phyloP scores from a whole-genome alignment of 139 green algal species.

The Limnomonas spitsbergensis region DNA sequence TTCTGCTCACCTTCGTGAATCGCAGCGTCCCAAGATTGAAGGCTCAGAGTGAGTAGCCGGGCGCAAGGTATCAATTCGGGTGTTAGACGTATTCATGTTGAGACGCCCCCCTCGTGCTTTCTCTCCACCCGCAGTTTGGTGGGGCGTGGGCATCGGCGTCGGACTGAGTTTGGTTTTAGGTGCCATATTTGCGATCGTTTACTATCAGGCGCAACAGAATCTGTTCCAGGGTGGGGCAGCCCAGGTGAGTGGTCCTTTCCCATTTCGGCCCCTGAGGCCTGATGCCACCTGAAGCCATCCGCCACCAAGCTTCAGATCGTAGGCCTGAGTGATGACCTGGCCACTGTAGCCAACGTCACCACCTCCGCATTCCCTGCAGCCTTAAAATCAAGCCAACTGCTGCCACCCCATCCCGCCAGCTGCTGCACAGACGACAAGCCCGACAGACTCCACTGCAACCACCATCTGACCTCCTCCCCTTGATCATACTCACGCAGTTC shows the following conservation, averaged over 20 bases:
- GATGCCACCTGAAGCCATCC: no score
- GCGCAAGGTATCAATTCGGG: neutral
- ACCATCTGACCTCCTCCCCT: neutral
- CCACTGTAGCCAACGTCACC: no score
- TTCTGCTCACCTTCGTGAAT: constrained; percentile 50
- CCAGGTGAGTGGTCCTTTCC: no score
- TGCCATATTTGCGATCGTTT: constrained; percentile 44
- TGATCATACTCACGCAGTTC: neutral
- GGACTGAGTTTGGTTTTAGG: constrained; percentile 39
- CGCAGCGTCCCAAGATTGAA: constrained; percentile 32
- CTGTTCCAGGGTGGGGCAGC: constrained; percentile 33
- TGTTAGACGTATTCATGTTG: neutral
- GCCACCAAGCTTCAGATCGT: neutral
- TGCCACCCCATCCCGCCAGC: no score
- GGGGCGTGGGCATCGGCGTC: constrained; percentile 37
- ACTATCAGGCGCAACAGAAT: constrained; percentile 37
- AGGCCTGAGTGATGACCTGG: no score
- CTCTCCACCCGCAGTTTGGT: constrained; percentile 45
- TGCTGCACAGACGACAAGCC: no score
- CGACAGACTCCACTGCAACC: no score
- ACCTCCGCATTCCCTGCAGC: no score
- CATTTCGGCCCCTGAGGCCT: no score
- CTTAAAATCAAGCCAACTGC: no score
- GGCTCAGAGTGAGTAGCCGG: constrained; percentile 25
- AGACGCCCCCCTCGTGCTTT: neutral